Evolutionary conservation across 805 yeast genomes (phyloP).

Genomic region (Pichia deserticola): DNA sequence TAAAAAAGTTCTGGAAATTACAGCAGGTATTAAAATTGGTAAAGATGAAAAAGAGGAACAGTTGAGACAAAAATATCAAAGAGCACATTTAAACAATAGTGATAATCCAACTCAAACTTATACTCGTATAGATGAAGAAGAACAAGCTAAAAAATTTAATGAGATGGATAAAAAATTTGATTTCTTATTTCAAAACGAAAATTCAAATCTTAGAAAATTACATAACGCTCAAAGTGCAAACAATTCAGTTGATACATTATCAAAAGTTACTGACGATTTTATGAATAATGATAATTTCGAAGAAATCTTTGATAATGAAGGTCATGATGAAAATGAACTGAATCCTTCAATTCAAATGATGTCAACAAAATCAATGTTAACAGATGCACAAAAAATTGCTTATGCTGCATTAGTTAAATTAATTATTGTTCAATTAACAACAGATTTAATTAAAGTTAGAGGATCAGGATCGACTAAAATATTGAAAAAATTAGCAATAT

Average conservation of each 20-base stretch:
- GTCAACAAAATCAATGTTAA: conserved; percentile 72
- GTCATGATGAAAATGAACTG: conserved; percentile 28
- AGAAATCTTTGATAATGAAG: conserved; percentile 14
- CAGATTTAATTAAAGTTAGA: conserved; percentile 57
- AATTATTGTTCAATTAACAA: conserved; percentile 71
- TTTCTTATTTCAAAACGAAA: conserved; percentile 36
- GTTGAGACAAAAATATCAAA: conserved; percentile 13
- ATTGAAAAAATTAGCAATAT: conserved; percentile 51
- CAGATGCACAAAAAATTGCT: conserved; percentile 83
- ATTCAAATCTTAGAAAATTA: conserved; percentile 26
- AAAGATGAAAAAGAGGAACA: conserved; percentile 5
- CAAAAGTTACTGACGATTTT: conserved; percentile 11
- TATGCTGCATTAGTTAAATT: conserved; percentile 81
- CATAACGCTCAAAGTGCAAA: conserved; percentile 12
- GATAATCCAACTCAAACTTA: conserved; percentile 61
- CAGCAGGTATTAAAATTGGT: conserved; percentile 8
- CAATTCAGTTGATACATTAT: neutral
- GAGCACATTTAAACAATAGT: conserved; percentile 25
- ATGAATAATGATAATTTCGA: conserved; percentile 21
- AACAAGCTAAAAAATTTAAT: conserved; percentile 68
- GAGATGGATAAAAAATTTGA: conserved; percentile 46
- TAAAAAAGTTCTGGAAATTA: conserved; percentile 3
- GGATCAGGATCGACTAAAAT: conserved; percentile 46
- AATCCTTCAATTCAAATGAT: conserved; percentile 60
- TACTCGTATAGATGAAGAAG: conserved; percentile 82